Conservation (phyloP, 2,329 filamentous ascomycete genomes). For the Macroventuria anomochaeta region DNA sequence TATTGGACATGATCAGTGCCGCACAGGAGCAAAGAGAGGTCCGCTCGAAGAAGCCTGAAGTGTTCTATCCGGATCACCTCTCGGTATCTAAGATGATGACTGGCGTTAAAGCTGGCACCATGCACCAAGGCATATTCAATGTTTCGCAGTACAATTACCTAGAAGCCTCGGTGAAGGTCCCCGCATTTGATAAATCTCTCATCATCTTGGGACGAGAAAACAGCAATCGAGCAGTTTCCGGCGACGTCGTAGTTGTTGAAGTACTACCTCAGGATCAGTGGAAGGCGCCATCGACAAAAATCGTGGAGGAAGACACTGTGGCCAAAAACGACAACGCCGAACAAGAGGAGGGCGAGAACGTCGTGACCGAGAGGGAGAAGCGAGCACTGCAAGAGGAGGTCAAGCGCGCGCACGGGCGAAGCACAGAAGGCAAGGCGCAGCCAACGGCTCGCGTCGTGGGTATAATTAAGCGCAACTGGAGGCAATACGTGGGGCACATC, state of each 20-base stretch:
- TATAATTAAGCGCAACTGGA: constrained; percentile 93
- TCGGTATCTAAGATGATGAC: constrained; percentile 93
- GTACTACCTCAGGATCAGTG: constrained; percentile 93
- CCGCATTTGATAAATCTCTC: constrained; percentile 87
- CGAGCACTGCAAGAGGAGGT: constrained; percentile 90
- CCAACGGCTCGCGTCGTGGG: constrained; percentile 93
- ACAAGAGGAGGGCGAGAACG: constrained; percentile 70
- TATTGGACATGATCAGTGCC: constrained; percentile 93
- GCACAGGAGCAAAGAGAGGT: constrained; percentile 71
- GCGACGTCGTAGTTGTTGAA: constrained; percentile 92
- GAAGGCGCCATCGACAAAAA: constrained; percentile 94
- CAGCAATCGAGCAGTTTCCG: constrained; percentile 91
- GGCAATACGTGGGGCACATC: constrained; percentile 95
- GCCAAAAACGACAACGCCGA: constrained; percentile 96
- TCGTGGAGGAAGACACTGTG: constrained; percentile 90
- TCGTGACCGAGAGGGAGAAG: constrained; percentile 89
- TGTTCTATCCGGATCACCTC: constrained; percentile 89
- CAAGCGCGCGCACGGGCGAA: constrained; percentile 79
- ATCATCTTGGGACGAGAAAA: constrained; percentile 91
- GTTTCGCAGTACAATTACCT: constrained; percentile 98
- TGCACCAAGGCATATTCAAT: constrained; percentile 95
- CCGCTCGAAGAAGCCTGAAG: constrained; percentile 69
- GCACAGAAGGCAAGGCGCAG: constrained; percentile 77
- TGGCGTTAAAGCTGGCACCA: constrained; percentile 81
- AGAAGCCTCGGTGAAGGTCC: constrained; percentile 88